Evolutionary conservation across 805 yeast species (phyloP).

Genomic region (Saturnispora quitensis): DNA sequence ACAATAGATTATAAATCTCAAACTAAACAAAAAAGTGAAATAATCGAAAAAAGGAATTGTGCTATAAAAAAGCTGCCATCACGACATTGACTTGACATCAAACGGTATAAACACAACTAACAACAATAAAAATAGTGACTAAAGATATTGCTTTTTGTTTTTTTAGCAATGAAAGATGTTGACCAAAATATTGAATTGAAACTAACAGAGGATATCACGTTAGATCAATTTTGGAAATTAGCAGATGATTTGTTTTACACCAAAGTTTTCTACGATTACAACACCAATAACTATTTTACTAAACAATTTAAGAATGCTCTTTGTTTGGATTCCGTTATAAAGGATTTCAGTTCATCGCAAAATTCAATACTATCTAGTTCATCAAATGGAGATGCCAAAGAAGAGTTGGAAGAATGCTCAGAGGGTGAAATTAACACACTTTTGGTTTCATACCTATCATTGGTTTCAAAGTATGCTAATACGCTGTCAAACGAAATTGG

Average conservation of each 20-base stretch:
- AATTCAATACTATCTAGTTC: neutral
- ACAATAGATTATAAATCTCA: neutral
- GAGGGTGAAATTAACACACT: conserved; percentile 28
- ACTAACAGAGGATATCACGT: conserved; percentile 15
- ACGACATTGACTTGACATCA: neutral
- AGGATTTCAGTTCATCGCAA: conserved; percentile 3
- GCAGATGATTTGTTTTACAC: conserved; percentile 25
- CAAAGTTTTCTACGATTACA: conserved; percentile 20
- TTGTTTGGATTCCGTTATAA: neutral
- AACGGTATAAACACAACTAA: too few species aligned
- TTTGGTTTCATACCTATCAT: conserved; percentile 26
- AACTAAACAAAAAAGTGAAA: neutral
- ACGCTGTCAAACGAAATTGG: conserved; percentile 11
- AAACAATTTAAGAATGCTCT: conserved; percentile 11
- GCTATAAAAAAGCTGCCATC: neutral
- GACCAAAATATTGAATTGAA: conserved; percentile 1
- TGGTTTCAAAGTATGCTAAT: conserved; percentile 25
- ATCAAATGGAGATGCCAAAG: conserved; percentile 2
- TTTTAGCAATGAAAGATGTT: neutral
- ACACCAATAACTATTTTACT: conserved; percentile 18
- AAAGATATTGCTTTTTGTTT: too few species aligned
- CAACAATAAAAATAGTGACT: too few species aligned
- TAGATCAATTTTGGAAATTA: conserved; percentile 26
- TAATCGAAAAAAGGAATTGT: too few species aligned
- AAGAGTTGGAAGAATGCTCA: conserved; percentile 16